phyloP scores from a whole-genome alignment of 2,329 filamentous ascomycete genomes.

The Hawksworthiomyces lignivorus region DNA sequence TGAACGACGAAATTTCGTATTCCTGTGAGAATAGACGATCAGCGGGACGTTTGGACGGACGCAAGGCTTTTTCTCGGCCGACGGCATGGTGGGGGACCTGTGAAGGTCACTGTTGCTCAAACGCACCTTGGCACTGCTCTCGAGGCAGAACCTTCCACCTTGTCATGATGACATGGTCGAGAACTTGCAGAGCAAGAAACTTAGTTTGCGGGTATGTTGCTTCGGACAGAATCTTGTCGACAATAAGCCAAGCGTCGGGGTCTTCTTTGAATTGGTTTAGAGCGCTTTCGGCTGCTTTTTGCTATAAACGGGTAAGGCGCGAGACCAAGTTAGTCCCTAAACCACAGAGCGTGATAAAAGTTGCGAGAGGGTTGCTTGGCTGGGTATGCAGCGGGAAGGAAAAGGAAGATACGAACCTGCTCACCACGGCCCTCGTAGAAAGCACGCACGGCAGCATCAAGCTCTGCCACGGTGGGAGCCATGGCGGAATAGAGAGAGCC shows the following conservation, averaged over 20 bases:
- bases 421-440: slow-evolving; percentile 98
- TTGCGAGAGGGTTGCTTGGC: slow-evolving; percentile 8
- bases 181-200: slow-evolving; percentile 90
- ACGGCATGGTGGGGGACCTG: too few species aligned
- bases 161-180: slow-evolving; percentile 97
- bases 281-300: slow-evolving; percentile 91
- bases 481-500: slow-evolving; percentile 31
- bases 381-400: too few species aligned
- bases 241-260: slow-evolving; percentile 93
- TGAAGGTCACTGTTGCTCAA: too few species aligned
- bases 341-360: slow-evolving; percentile 15
- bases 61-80: too few species aligned
- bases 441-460: slow-evolving; percentile 91
- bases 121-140: slow-evolving; percentile 84
- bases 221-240: slow-evolving; percentile 93
- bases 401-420: slow-evolving; percentile 52
- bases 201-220: slow-evolving; percentile 93
- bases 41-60: too few species aligned
- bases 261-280: slow-evolving; percentile 99
- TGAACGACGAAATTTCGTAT: slow-evolving; percentile 99
- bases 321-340: slow-evolving; percentile 28
- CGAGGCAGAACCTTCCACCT: slow-evolving; percentile 96
- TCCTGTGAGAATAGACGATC: slow-evolving; percentile 44
- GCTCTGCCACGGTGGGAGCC: slow-evolving; percentile 76
- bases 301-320: slow-evolving; percentile 46